Conservation (phyloP, 2,329 filamentous ascomycete genomes). For the Stemphylium lycopersici region DNA sequence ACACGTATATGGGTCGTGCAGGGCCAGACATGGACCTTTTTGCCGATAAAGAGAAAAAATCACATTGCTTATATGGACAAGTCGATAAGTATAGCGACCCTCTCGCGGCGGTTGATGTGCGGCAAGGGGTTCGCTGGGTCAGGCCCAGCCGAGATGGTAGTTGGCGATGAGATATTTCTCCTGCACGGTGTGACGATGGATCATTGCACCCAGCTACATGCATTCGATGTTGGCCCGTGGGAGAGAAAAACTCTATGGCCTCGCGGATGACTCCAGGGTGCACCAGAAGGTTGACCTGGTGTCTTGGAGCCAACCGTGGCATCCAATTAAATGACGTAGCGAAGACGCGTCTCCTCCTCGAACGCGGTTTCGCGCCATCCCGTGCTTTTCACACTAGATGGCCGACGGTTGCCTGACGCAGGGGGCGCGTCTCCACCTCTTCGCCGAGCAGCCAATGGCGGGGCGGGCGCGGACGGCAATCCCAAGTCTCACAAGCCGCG, state of each 20-base stretch:
- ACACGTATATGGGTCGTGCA: too few species aligned
- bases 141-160: slow-evolving; percentile 4
- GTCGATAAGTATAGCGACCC: neutral
- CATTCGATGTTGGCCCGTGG: too few species aligned
- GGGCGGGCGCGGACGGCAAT: slow-evolving; percentile 8
- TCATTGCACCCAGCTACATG: too few species aligned
- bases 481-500: slow-evolving; percentile 29
- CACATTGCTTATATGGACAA: neutral
- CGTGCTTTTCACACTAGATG: neutral
- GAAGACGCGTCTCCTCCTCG: neutral
- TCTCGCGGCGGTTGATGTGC: neutral
- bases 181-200: slow-evolving; percentile 3
- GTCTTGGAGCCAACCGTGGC: neutral
- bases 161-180: slow-evolving; percentile 15
- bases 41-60: neutral
- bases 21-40: neutral
- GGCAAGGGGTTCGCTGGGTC: slow-evolving; percentile 10
- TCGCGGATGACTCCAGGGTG: neutral
- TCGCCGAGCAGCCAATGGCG: slow-evolving; percentile 13
- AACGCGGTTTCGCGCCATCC: neutral
- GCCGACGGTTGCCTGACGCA: slow-evolving; percentile 6
- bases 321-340: neutral
- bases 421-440: slow-evolving; percentile 1
- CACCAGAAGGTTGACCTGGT: neutral
- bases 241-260: too few species aligned